Base-by-base conservation (phyloP, 768 basidiomycete species). In the Termitomyces sp. region DNA sequence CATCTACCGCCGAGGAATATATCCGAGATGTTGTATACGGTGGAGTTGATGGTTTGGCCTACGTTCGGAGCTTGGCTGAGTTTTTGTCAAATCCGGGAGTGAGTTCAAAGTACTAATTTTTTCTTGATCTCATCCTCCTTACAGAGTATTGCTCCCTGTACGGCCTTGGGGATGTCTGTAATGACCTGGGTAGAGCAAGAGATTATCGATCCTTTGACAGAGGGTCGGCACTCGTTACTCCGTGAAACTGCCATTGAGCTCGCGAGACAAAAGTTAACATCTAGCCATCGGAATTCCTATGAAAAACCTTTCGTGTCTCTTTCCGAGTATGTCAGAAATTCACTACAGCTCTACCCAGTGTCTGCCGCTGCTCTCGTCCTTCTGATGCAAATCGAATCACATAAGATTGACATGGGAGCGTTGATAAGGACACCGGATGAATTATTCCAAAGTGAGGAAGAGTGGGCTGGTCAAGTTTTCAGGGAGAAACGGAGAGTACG, bases 11-110 rank as follows among this genome's bases (percentile, higher is more conserved):
- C 2, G 86, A 89, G 70, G 78, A 76, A n/a, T 89, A 86, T 63
- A 47, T 92, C 18, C 72, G 80, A 20, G 87, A 90, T 65, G 66
- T 90, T n/a, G 88, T 92, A 0, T 92, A 91, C 65, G 90, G 90
- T 0, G 89, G 90, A 47, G 76, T 83, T 0, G 88, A 90, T 56
- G 90, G 90, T 1, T 70, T 84, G 28, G 90, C 90, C 6, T 92
- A 92, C 67, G 79, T 86, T 53, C 77, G 86, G 59, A 92, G 90
- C 66, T 64, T 92, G 55, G 89, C 88, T 26, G 86, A 88, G 69
- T 92, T 92, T 61, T 75, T 86, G 18, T 58, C 57, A 33, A 67
- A 73, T 5, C 66, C 68, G 47, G 65, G 66, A 66, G 72, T 73
- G 44, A 50, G 69, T 54, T 53, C 45, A 26, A 18, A 0, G 2